These are phyloP conservation scores for Lentinus tigrinus DNA, from an alignment of 768 basidiomycete genomes.

Conservation along the genomic window DNA sequence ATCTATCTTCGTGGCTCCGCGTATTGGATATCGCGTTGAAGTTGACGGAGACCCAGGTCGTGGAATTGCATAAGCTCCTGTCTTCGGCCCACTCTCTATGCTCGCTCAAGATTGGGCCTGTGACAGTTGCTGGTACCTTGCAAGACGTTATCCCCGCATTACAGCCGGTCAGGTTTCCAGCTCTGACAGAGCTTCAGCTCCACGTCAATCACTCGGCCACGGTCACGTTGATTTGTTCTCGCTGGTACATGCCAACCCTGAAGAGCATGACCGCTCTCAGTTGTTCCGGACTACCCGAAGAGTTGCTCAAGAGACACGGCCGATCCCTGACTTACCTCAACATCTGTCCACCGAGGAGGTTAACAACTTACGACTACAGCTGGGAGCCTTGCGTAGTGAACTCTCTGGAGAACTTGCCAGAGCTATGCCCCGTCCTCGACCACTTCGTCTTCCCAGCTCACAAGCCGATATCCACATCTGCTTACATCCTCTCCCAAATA, in stretches of 20 bases:
- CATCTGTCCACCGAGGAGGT: neutral
- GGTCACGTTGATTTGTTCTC: neutral
- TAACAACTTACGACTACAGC: neutral
- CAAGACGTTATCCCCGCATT: neutral
- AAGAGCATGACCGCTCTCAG: neutral
- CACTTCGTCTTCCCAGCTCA: constrained; percentile 2
- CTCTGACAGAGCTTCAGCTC: neutral
- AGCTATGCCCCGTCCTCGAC: neutral
- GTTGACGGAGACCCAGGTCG: neutral
- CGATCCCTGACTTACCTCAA: constrained; percentile 1
- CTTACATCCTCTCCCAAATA: neutral
- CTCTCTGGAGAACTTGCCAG: neutral
- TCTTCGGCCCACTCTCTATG: neutral
- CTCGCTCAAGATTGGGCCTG: neutral
- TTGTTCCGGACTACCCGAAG: neutral
- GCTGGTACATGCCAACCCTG: constrained; percentile 1
- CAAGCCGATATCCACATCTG: neutral
- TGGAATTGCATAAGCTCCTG: neutral
- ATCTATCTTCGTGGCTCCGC: neutral
- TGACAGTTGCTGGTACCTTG: neutral
- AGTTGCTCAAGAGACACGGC: constrained; percentile 1
- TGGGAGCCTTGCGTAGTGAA: neutral
- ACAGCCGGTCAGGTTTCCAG: neutral
- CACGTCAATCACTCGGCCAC: neutral
- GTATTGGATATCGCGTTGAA: neutral